Conservation (phyloP, 2,329 filamentous ascomycete genomes). For the Exophiala aquamarina region DNA sequence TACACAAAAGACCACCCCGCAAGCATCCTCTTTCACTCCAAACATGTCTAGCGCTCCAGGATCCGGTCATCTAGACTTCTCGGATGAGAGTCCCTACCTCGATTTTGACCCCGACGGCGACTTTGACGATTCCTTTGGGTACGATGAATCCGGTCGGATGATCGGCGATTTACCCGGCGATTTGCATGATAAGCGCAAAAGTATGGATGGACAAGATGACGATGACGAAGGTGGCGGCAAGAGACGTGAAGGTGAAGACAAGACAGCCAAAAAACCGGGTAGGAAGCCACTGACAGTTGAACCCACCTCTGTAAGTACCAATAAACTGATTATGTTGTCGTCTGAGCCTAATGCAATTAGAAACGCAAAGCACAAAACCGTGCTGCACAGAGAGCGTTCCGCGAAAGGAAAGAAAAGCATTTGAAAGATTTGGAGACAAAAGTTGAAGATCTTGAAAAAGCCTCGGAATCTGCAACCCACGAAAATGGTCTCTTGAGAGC, state of each 20-base stretch:
- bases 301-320: slow-evolving; percentile 80
- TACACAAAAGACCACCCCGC: slow-evolving; percentile 9
- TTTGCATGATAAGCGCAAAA: slow-evolving; percentile 64
- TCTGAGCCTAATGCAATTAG: slow-evolving; percentile 28
- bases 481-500: slow-evolving; percentile 82
- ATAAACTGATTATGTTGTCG: slow-evolving; percentile 1
- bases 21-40: slow-evolving; percentile 45
- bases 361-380: slow-evolving; percentile 85
- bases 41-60: slow-evolving; percentile 39
- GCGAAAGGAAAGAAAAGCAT: slow-evolving; percentile 88
- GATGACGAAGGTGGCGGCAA: slow-evolving; percentile 69
- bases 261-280: slow-evolving; percentile 90
- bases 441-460: slow-evolving; percentile 69
- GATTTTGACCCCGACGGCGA: slow-evolving; percentile 81
- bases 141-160: slow-evolving; percentile 64
- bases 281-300: slow-evolving; percentile 94
- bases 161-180: slow-evolving; percentile 69
- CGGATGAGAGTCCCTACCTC: slow-evolving; percentile 75
- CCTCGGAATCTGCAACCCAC: slow-evolving; percentile 76
- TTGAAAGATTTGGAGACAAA: slow-evolving; percentile 54
- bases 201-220: slow-evolving; percentile 49
- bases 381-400: slow-evolving; percentile 88
- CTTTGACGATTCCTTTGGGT: slow-evolving; percentile 72
- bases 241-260: slow-evolving; percentile 79
- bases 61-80: slow-evolving; percentile 52